Base-by-base conservation (phyloP, 257 asterid genomes). In the Linderniella brevidens region DNA sequence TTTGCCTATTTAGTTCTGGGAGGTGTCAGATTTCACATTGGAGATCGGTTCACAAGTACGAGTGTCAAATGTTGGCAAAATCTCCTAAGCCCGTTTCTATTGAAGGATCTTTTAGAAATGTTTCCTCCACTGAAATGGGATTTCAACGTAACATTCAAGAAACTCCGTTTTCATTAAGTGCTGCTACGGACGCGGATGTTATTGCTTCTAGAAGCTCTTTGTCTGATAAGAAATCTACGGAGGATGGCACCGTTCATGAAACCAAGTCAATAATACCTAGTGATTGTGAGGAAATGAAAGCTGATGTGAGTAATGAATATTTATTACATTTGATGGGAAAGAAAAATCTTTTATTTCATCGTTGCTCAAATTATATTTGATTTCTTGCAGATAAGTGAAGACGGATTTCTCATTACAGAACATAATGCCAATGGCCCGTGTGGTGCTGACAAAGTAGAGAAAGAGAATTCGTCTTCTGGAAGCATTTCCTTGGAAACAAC, bases 11-110 rank as follows among this genome's bases (percentile, higher is more conserved):
- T 41, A 84, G 93, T 74, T 84, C 93, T 37, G 95, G 95, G 43
- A 71, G 77, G 72, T 84, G 95, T 57, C 93, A 80, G 73, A 75
- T 84, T 57, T 58, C 67, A 60, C 93, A 84, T 17, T 84, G 95
- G 95, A 80, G 95, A 68, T 79, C 68, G 48, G 68, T 65, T 69
- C 93, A 84, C 81, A 84, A 84, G 68, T 82, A 74, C 29, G 86
- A 84, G 73, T 84, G 95, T 64, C 70, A 52, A 64, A 81, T 63
- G 58, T 44, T 72, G 72, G 88, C 61, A 56, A 69, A 64, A 48
- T 65, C 69, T 52, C 63, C 54, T 25, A 61, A 53, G 62, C 60
- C 57, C 46, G 29, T 42, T 17, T 40, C 48, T 4, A 52, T 5
- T 19, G 76, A 65, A 39, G 86, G 65, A 17, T 62, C 58, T 49